phyloP scores from a whole-genome alignment of 257 asterid genomes.

The Rubia yunnanensis region DNA sequence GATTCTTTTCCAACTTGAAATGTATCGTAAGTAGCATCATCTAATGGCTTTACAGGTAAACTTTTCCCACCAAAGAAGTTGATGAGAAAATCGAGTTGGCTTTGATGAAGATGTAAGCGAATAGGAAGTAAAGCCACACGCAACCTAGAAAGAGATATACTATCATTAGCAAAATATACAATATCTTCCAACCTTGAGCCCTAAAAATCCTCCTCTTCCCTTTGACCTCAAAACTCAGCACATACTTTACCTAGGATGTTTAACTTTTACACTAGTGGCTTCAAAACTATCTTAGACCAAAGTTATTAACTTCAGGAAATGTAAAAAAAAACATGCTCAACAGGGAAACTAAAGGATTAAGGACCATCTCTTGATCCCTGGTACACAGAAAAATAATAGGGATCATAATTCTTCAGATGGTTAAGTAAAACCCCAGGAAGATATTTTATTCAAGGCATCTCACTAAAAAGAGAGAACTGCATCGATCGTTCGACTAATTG shows the following conservation, averaged over 20 bases:
- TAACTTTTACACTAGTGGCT: background rate
- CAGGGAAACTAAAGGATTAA: too few species aligned
- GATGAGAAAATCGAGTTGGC: conserved; percentile 90
- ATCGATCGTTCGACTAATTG: background rate
- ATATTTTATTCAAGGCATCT: background rate
- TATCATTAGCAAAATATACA: conserved; percentile 2
- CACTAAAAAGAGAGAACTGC: background rate
- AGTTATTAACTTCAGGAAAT: background rate
- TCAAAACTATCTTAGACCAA: background rate
- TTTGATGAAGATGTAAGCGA: conserved; percentile 90
- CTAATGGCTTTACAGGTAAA: conserved; percentile 38
- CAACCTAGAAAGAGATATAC: conserved; percentile 35
- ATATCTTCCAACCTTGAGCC: background rate
- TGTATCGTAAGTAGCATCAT: conserved; percentile 27
- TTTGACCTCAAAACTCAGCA: background rate
- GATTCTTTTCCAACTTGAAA: conserved; percentile 35
- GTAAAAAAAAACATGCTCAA: background rate
- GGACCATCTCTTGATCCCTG: too few species aligned
- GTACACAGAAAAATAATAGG: background rate
- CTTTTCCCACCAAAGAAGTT: conserved; percentile 75
- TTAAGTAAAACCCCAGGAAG: background rate
- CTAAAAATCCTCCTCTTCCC: background rate
- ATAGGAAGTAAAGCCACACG: conserved; percentile 77
- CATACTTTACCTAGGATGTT: background rate
- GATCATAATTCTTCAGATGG: background rate